Percentiles rank a stretch among this genome's conserved stretches.
phyloP scores from a whole-genome alignment of 2,329 filamentous ascomycete species.

The Colletotrichum chrysophilum region DNA sequence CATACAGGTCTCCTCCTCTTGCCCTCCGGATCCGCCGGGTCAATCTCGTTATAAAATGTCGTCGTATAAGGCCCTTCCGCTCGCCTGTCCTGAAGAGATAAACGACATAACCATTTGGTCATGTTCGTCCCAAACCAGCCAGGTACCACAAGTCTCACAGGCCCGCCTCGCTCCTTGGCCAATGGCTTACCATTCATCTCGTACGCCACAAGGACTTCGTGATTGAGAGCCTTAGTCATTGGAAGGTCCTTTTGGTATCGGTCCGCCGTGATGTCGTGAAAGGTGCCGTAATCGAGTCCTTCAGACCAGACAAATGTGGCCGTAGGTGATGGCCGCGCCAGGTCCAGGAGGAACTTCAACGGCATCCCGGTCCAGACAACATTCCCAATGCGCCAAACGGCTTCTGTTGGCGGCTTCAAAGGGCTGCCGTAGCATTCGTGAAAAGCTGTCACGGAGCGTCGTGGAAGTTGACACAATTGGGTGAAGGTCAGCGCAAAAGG shows the following conservation, averaged over 20 bases:
- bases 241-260: background rate
- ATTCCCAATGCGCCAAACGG: background rate
- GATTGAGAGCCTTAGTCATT: background rate
- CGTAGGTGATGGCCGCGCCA: background rate
- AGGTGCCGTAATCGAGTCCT: background rate
- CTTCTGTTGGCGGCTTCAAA: background rate
- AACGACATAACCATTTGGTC: background rate
- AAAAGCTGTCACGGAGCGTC: background rate
- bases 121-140: background rate
- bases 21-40: background rate
- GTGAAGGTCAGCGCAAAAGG: background rate
- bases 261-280: background rate
- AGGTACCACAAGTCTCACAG: background rate
- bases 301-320: background rate
- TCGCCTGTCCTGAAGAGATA: background rate
- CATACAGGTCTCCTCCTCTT: background rate
- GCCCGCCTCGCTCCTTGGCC: background rate
- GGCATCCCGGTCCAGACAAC: background rate
- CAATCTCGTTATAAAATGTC: background rate
- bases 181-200: background rate
- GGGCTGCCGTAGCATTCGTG: background rate
- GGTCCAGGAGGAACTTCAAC: rapidly evolving
- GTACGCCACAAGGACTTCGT: background rate
- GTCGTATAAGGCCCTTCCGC: background rate
- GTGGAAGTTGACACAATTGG: background rate